phyloP scores from a whole-genome alignment of 805 yeast genomes.

The Debaryomyces tyrocola region DNA sequence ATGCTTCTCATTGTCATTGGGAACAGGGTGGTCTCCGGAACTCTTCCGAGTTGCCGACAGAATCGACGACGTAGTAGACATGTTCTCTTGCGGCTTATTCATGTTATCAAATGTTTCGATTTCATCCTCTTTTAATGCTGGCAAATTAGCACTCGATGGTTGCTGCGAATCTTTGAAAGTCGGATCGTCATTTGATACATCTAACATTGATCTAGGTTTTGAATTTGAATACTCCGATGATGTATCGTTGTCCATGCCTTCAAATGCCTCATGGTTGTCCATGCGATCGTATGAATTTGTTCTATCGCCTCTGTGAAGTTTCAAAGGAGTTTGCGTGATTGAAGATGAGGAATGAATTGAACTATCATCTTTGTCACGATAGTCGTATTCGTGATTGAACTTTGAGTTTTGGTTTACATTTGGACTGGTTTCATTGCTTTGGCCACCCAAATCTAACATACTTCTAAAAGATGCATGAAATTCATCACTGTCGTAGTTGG shows the following conservation, averaged over 20 bases:
- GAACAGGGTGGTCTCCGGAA: background rate
- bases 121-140: constrained; percentile 11
- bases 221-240: background rate
- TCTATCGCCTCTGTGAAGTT: constrained; percentile 12
- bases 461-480: constrained; percentile 33
- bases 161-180: background rate
- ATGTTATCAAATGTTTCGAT: constrained; percentile 1
- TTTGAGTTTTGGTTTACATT: background rate
- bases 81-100: background rate
- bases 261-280: too few species aligned
- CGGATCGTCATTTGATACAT: constrained; percentile 9
- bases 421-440: background rate
- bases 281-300: background rate
- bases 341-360: constrained; percentile 28
- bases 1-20: background rate
- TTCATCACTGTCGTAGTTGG: constrained; percentile 11
- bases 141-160: constrained; percentile 5
- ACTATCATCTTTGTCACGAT: constrained; percentile 9
- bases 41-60: background rate
- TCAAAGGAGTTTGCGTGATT: constrained; percentile 20
- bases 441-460: constrained; percentile 37
- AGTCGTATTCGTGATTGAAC: constrained; percentile 2
- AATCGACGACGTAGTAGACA: background rate
- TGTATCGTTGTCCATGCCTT: background rate
- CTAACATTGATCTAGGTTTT: constrained; percentile 28